These are phyloP conservation scores for Pseudoturritis turrita DNA, from an alignment of 345 rosid genomes.

Conservation along the genomic window DNA sequence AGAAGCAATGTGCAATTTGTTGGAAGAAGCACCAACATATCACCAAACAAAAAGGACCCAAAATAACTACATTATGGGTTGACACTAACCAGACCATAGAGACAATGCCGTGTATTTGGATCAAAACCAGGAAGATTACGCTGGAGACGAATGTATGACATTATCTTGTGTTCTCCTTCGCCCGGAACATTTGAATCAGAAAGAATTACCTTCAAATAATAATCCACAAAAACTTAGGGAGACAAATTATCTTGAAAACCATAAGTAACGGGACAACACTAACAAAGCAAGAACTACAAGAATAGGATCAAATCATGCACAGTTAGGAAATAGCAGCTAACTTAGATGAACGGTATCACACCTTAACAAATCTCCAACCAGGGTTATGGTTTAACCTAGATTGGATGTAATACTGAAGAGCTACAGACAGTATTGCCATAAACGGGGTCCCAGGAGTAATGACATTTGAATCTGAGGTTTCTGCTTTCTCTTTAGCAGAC, in stretches of 20 bases:
- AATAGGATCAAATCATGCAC: not conserved
- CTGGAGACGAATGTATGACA: slow-evolving; percentile 89
- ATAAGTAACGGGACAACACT: slow-evolving; percentile 28
- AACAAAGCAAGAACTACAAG: slow-evolving; percentile 26
- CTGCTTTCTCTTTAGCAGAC: slow-evolving; percentile 64
- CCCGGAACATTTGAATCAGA: slow-evolving; percentile 97
- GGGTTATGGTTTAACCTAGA: slow-evolving; percentile 75
- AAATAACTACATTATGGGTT: not conserved
- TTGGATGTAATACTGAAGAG: slow-evolving; percentile 86
- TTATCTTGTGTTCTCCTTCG: slow-evolving; percentile 98
- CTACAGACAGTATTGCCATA: slow-evolving; percentile 86
- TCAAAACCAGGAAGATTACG: slow-evolving; percentile 79
- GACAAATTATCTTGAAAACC: slow-evolving; percentile 49
- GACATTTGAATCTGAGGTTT: slow-evolving; percentile 90
- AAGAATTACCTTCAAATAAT: slow-evolving; percentile 90
- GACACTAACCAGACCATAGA: slow-evolving; percentile 74
- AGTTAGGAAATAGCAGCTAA: slow-evolving; percentile 2
- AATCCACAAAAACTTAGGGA: slow-evolving; percentile 56
- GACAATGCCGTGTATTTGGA: slow-evolving; percentile 94
- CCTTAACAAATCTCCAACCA: slow-evolving; percentile 88
- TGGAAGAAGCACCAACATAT: slow-evolving; percentile 2
- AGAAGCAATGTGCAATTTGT: not conserved
- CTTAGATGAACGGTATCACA: slow-evolving; percentile 31
- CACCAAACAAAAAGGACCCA: slow-evolving; percentile 1
- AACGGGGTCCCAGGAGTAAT: slow-evolving; percentile 96